Evolutionary conservation across 1,284 basidiomycete genomes (phyloP), one percentile per base, ranked within the genome.

Genomic region (Ustilago cynodontis): DNA sequence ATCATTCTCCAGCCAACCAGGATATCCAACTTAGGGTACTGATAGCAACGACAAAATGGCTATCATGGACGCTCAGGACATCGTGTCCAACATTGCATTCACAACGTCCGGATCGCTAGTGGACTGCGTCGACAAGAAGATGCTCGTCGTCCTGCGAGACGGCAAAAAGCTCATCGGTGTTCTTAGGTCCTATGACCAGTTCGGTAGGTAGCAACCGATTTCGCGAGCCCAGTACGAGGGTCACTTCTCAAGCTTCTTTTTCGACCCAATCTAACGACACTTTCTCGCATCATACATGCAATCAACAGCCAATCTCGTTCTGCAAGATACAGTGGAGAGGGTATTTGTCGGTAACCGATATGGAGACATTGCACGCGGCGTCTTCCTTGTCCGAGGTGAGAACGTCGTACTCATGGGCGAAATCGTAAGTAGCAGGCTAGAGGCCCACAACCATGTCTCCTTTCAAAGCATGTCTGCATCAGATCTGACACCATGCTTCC

Each of bases 361-460:
- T 83, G 93, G 93, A 24, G 94, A 97, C 84, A 91, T 90, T 74
- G 92, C 91, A 88, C 90, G 92, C 72, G 95, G 96, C 5, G 89
- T 99, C 24, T 95, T 94, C 86, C 90, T 99, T 76, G 94, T 99
- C 77, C 91, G 97, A 78, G 97, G 97, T 54, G 97, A 99, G 89
- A 99, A 99, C 86, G 97, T 99, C 24, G 97, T 99, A 13, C 88
- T 98, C 56, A 88, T 99, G 59, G 97, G 97, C 58, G 97, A 99
- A 89, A 93, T 99, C 67, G 96, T 98, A 85, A 86, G 94, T 90
- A 47, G 11, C 13, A 14, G 9, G 45, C 45, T 13, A 20, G 20
- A 18, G 3, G 14, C 49, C 54, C 31, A 37, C 26, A 10, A 5
- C 43, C 10, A 31, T 11, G 31, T 33, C 31, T 11, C 29, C 28